phyloP scores from a whole-genome alignment of 805 yeast species.

The Candida ponderosae region DNA sequence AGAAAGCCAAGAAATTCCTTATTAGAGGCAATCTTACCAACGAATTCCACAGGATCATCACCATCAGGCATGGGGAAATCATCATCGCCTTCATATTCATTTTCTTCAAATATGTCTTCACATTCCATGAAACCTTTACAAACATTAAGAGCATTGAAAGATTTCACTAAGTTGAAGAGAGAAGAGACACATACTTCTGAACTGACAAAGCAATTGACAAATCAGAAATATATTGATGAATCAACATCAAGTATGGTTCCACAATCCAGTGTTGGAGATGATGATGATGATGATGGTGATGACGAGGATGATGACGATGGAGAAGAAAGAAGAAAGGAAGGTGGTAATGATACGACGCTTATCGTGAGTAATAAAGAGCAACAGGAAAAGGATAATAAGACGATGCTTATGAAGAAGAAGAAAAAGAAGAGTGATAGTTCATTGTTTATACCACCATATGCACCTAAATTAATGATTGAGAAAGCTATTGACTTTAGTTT shows the following conservation, averaged over 20 bases:
- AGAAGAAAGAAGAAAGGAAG: not conserved
- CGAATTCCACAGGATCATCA: slow-evolving; percentile 10
- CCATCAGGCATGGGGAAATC: slow-evolving; percentile 11
- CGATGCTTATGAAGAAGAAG: not conserved
- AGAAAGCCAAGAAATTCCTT: slow-evolving; percentile 15
- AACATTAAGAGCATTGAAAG: slow-evolving; percentile 1
- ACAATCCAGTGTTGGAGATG: not conserved
- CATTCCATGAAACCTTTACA: not conserved
- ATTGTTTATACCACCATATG: slow-evolving; percentile 44
- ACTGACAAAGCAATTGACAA: slow-evolving; percentile 17
- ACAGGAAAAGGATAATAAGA: too few relatives aligned
- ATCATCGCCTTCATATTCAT: slow-evolving; percentile 15
- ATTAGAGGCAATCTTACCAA: slow-evolving; percentile 18
- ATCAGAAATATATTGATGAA: slow-evolving; percentile 3
- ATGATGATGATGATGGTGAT: not conserved
- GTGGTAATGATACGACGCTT: not conserved
- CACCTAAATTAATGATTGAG: slow-evolving; percentile 38
- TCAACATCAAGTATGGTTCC: too few relatives aligned
- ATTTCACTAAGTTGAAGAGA: slow-evolving; percentile 1
- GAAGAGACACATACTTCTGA: slow-evolving; percentile 14
- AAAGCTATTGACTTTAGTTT: slow-evolving; percentile 48
- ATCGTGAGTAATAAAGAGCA: not conserved
- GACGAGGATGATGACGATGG: not conserved
- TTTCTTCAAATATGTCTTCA: slow-evolving; percentile 10
- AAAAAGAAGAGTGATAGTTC: not conserved